Evolutionary conservation across 805 yeast genomes (phyloP), one percentile per base, ranked within the genome.

Genomic region (Candida awuae): DNA sequence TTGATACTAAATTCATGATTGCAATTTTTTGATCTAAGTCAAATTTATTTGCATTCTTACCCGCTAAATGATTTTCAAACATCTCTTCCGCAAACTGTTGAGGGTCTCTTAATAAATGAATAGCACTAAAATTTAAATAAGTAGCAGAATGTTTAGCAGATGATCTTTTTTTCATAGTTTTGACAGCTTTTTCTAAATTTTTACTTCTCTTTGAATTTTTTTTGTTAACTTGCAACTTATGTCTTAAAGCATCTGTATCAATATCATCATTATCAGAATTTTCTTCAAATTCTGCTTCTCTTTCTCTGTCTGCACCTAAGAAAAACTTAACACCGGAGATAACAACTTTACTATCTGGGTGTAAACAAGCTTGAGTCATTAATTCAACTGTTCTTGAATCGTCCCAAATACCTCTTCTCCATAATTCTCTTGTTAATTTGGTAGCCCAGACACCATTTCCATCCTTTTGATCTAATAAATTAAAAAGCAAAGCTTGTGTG

Each of bases 361-460:
- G 96, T 45, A 85, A 62, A 2, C 97, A 86, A 1, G 97, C 97
- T 52, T 86, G 92, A 2, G 94, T 81, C 97, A 92, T 88, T 54
- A 92, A 77, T 61, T 92, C 98, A n/a, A 92, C 95, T 0, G 97
- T 82, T 53, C 97, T 71, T 0, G 95, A 75, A 59, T 92, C 99
- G 59, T 87, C 97, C 99, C 99, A 92, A 42, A 92, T 84, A 55
- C 95, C 95, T 57, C 97, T 74, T 66, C 95, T 75, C 99, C 99
- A 92, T 37, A 92, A 67, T 60, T 92, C 97, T 56, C 97, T 75
- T 5, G 97, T 87, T 41, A 92, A 66, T 54, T 86, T 88, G 3
- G 97, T 84, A 7, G 97, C 97, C 97, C 97, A 92, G 18, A 92
- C 65, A 27, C 97, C 96, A 32, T 68, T 54, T 29, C 85, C 72